Percentiles rank a stretch among this genome's conserved stretches.
These are phyloP conservation scores for Starmerella floricola DNA, from an alignment of 805 yeast species.

Conservation along the genomic window DNA sequence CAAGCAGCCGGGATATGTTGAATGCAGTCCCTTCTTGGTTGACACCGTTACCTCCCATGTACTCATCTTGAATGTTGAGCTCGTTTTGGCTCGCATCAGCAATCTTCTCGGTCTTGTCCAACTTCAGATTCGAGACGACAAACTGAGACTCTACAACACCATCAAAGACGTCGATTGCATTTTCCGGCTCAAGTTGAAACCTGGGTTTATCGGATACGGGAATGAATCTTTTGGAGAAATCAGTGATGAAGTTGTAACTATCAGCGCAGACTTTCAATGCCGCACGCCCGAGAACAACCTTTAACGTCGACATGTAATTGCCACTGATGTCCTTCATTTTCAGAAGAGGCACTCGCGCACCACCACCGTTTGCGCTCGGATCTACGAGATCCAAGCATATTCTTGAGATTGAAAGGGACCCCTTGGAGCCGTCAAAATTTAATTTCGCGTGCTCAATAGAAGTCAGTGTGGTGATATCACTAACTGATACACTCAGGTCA, in stretches of 20 bases:
- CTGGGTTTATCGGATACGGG: not conserved
- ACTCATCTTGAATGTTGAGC: conserved; percentile 18
- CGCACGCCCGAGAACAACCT: not conserved
- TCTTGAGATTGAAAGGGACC: too few relatives aligned
- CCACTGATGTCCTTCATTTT: not conserved
- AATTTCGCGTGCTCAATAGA: too few relatives aligned
- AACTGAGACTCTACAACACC: not conserved
- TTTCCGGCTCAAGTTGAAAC: not conserved
- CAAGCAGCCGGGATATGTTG: too few relatives aligned
- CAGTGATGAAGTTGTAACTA: not conserved
- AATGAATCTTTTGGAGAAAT: not conserved
- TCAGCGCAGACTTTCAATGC: conserved; percentile 10
- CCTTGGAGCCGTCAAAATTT: too few relatives aligned
- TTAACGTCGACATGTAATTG: too few relatives aligned
- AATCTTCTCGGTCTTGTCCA: too few relatives aligned
- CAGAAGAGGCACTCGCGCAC: not conserved
- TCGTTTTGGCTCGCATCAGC: too few relatives aligned
- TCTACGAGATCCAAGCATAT: not conserved
- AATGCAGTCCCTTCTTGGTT: not conserved
- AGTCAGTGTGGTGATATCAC: too few relatives aligned
- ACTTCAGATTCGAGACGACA: not conserved
- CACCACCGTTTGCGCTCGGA: not conserved
- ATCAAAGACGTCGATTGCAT: not conserved
- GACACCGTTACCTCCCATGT: not conserved
- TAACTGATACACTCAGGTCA: too few relatives aligned